Evolutionary conservation across 352 stramenopile genomes (phyloP).

Genomic region (Phytophthora litchii): DNA sequence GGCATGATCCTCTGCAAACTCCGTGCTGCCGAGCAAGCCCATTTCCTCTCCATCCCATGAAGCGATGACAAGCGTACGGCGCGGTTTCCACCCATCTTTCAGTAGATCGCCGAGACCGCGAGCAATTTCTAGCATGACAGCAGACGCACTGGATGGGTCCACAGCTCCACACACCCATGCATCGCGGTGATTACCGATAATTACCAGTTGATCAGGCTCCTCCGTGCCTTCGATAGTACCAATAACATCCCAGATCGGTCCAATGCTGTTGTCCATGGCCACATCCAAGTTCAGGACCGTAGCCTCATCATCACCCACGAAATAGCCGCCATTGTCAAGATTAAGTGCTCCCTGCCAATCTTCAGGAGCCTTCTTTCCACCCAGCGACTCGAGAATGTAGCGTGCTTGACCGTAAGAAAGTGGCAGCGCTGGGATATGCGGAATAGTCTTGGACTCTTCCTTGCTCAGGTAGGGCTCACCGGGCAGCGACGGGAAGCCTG

Average conservation of each 20-base stretch:
- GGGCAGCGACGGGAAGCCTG: constrained; percentile 50
- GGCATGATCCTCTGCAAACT: constrained; percentile 71
- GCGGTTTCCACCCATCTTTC: constrained; percentile 69
- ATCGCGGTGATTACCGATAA: constrained; percentile 93
- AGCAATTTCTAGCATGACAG: constrained; percentile 85
- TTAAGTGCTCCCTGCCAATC: constrained; percentile 69
- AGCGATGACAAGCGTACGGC: constrained; percentile 79
- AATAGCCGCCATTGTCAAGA: constrained; percentile 65
- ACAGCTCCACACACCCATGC: constrained; percentile 78
- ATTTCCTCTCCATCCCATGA: constrained; percentile 90
- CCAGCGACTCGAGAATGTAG: constrained; percentile 71
- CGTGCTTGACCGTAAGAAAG: constrained; percentile 86
- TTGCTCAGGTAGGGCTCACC: constrained; percentile 45
- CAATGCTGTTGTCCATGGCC: constrained; percentile 77
- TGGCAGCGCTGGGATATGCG: constrained; percentile 49
- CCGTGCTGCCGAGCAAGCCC: constrained; percentile 67
- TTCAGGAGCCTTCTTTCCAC: constrained; percentile 55
- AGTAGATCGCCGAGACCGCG: constrained; percentile 69
- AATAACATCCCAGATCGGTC: constrained; percentile 59
- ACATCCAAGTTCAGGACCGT: constrained; percentile 72
- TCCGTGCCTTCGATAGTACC: constrained; percentile 63
- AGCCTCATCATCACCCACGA: constrained; percentile 67
- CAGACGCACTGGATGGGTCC: constrained; percentile 78
- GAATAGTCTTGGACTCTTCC: constrained; percentile 51
- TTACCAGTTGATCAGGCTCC: constrained; percentile 68